Base-by-base conservation (phyloP, 192 early-diverging fungal species). In the Coemansia sp. region DNA sequence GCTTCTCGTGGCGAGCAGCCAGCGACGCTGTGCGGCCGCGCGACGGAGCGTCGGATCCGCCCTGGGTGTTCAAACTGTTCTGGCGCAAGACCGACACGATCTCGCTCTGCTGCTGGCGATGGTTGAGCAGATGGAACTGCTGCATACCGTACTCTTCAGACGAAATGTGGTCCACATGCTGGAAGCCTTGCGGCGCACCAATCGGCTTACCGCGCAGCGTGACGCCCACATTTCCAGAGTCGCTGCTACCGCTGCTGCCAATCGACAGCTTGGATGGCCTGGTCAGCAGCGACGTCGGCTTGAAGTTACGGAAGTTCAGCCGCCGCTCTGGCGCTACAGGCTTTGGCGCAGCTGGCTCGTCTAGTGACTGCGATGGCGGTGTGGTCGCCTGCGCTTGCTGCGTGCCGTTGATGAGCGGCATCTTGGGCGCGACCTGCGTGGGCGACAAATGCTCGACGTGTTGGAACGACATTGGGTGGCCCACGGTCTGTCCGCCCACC, bases 381-480 rank as follows among this genome's bases (percentile, higher is more conserved):
- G 24, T 8, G 8, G n/a, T 29, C 22, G n/a, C 12, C 27, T 66
- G 55, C 11, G 25, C 56, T 22, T 27, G 38, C 37, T 59, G 53
- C 22, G 15, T n/a, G 4, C 54, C 35, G 50, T 66, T 64, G 62
- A 74, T 70, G 15, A 74, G 64, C 25, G 67, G 55, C 68, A 80
- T 74, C 63, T 74, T 74, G 61, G 72, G 71, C 23, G 56, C 66
- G 25, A 73, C 38, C 37, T 71, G 51, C 12, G 68, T 73, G 0
- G 68, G 72, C 62, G 77, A 80, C 61, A 80, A 54, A 39, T 80
- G 77, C 69, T 80, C 71, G 62, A 80, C 77, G 38, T 80, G 77
- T 15, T 74, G 67, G 56, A 80, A 74, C 38, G 77, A 66, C 68
- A 80, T 75, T 14, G 77, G 77, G 41, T 73, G 67, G 32, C 77